A percentile compares a stretch with the other conserved stretches of the same genome.
Evolutionary conservation across 2,329 filamentous ascomycete species (phyloP).

Genomic region (Penicillium sp.): DNA sequence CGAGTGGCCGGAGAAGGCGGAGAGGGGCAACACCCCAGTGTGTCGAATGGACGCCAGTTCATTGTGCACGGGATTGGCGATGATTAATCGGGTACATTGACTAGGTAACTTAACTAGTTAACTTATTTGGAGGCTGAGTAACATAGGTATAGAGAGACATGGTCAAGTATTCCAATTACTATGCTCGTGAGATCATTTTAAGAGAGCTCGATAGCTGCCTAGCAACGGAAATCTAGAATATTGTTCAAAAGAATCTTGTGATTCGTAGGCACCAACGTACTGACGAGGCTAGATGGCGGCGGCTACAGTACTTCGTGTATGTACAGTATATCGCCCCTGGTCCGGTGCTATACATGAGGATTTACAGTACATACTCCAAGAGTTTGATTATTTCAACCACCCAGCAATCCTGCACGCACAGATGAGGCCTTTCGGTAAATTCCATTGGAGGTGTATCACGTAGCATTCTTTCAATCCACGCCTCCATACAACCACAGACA

Average conservation of each 20-base stretch:
- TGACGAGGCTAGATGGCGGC: not conserved
- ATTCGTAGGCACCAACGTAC: not conserved
- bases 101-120: too few species aligned
- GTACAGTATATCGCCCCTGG: not conserved
- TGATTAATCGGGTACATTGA: too few species aligned
- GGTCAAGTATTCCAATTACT: not conserved
- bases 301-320: not conserved
- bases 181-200: not conserved
- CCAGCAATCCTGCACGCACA: not conserved
- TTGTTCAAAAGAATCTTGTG: not conserved
- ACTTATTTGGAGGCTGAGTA: too few species aligned
- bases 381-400: not conserved
- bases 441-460: not conserved
- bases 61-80: constrained; percentile 10
- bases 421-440: not conserved
- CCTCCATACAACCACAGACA: not conserved
- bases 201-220: not conserved
- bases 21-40: constrained; percentile 9
- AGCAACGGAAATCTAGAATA: not conserved
- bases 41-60: constrained; percentile 11
- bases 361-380: not conserved
- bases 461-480: not conserved
- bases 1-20: constrained; percentile 2
- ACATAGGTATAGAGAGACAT: not conserved
- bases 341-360: not conserved